phyloP scores from a whole-genome alignment of 2,329 filamentous ascomycete species.

The Fusarium sp. region DNA sequence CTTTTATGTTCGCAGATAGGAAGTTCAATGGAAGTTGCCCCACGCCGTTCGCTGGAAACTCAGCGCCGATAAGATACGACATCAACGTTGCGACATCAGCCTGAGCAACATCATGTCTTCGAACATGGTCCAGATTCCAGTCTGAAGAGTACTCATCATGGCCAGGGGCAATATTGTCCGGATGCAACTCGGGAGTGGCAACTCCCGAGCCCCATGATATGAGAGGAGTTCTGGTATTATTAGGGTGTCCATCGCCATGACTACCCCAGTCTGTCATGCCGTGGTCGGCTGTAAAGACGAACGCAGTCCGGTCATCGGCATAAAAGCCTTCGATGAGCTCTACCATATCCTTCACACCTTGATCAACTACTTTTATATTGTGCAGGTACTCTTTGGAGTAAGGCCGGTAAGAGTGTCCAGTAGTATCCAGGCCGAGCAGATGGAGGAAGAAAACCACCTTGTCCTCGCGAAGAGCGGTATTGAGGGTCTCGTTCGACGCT shows the following conservation, averaged over 20 bases:
- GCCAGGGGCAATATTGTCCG: slow-evolving; percentile 72
- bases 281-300: slow-evolving; percentile 96
- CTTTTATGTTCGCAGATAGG: slow-evolving; percentile 74
- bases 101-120: slow-evolving; percentile 90
- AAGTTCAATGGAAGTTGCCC: slow-evolving; percentile 90
- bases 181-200: slow-evolving; percentile 73
- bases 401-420: slow-evolving; percentile 85
- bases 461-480: slow-evolving; percentile 78
- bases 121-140: slow-evolving; percentile 84
- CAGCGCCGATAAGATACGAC: slow-evolving; percentile 87
- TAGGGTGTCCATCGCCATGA: slow-evolving; percentile 95
- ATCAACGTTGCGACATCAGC: slow-evolving; percentile 95
- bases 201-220: slow-evolving; percentile 95
- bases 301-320: slow-evolving; percentile 84
- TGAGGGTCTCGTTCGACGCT: slow-evolving; percentile 78
- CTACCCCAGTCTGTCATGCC: slow-evolving; percentile 99
- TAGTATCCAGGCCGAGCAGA: slow-evolving; percentile 89
- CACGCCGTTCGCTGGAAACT: slow-evolving; percentile 96
- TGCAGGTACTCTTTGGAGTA: slow-evolving; percentile 96
- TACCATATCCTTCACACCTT: slow-evolving; percentile 86
- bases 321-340: slow-evolving; percentile 89
- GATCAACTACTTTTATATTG: slow-evolving; percentile 94
- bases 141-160: slow-evolving; percentile 93
- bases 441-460: slow-evolving; percentile 96
- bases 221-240: slow-evolving; percentile 94